Conservation (phyloP, 2,329 filamentous ascomycete genomes). For the Fusarium sublunatum region DNA sequence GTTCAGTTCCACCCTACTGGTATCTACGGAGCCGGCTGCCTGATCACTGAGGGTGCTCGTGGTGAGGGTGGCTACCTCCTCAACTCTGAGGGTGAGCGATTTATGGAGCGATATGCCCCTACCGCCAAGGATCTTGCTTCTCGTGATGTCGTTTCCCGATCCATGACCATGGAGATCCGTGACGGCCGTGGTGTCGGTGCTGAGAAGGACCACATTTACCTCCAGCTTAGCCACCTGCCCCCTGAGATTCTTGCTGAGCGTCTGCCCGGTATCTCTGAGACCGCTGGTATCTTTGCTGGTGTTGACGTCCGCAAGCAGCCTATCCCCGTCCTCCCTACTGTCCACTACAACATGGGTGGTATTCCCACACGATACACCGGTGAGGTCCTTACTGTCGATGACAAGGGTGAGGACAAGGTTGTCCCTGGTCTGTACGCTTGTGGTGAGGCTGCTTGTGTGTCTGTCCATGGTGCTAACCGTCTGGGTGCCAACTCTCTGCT, state of each 20-base stretch:
- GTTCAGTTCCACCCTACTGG: conserved; percentile 99
- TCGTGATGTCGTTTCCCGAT: conserved; percentile 95
- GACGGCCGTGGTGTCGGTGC: conserved; percentile 96
- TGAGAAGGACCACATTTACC: conserved; percentile 98
- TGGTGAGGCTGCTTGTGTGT: conserved; percentile 96
- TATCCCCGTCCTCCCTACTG: conserved; percentile 94
- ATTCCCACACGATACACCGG: conserved; percentile 98
- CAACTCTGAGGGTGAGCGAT: conserved; percentile 97
- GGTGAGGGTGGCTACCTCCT: conserved; percentile 98
- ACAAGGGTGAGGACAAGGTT: conserved; percentile 87
- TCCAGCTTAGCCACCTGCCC: conserved; percentile 95
- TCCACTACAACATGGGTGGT: conserved; percentile 99
- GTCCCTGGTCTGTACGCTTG: conserved; percentile 96
- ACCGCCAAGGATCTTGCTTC: conserved; percentile 98
- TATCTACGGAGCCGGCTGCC: conserved; percentile 97
- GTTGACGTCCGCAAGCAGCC: conserved; percentile 98
- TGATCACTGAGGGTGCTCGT: conserved; percentile 98
- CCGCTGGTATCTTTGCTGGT: conserved; percentile 94
- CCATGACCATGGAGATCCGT: conserved; percentile 98
- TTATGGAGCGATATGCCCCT: conserved; percentile 98
- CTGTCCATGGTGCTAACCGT: conserved; percentile 97
- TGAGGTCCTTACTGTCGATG: conserved; percentile 91
- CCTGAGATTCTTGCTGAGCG: conserved; percentile 93
- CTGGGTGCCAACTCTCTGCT: conserved; percentile 98
- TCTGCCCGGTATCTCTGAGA: conserved; percentile 98